Conservation (phyloP, 2,329 filamentous ascomycete species). For the Fusarium sp. region DNA sequence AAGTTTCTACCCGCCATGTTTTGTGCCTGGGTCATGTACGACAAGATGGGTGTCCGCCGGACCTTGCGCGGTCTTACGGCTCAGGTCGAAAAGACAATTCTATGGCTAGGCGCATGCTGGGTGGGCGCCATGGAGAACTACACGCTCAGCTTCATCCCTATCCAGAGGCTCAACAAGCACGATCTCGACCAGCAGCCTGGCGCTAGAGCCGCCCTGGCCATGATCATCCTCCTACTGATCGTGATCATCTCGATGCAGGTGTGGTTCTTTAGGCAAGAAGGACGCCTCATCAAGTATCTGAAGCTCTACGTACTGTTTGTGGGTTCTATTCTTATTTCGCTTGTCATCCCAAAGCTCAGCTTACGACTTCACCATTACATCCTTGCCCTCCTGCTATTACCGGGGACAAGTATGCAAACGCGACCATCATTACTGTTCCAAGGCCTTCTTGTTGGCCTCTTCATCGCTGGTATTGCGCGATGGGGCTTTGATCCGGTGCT, state of each 20-base stretch:
- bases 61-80: conserved; percentile 76
- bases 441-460: conserved; percentile 86
- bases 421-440: conserved; percentile 86
- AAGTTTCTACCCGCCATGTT: conserved; percentile 89
- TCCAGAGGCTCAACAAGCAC: conserved; percentile 87
- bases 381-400: conserved; percentile 82
- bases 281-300: conserved; percentile 77
- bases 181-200: conserved; percentile 90
- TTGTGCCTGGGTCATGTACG: conserved; percentile 85
- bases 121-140: conserved; percentile 93
- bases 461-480: conserved; percentile 87
- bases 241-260: conserved; percentile 76
- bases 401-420: conserved; percentile 88
- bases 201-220: conserved; percentile 79
- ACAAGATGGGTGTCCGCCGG: conserved; percentile 78
- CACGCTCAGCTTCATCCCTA: conserved; percentile 92
- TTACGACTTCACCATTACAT: conserved; percentile 97
- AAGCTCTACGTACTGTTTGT: conserved; percentile 77
- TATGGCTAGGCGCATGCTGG: conserved; percentile 92
- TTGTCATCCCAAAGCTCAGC: conserved; percentile 77
- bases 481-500: conserved; percentile 94
- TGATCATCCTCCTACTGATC: conserved; percentile 76
- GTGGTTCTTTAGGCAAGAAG: conserved; percentile 86
- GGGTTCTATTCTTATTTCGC: conserved; percentile 70
- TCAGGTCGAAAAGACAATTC: conserved; percentile 85